These are phyloP conservation scores for Cladosporium sp. DNA, from an alignment of 2,329 filamentous ascomycete genomes.

Conservation along the genomic window DNA sequence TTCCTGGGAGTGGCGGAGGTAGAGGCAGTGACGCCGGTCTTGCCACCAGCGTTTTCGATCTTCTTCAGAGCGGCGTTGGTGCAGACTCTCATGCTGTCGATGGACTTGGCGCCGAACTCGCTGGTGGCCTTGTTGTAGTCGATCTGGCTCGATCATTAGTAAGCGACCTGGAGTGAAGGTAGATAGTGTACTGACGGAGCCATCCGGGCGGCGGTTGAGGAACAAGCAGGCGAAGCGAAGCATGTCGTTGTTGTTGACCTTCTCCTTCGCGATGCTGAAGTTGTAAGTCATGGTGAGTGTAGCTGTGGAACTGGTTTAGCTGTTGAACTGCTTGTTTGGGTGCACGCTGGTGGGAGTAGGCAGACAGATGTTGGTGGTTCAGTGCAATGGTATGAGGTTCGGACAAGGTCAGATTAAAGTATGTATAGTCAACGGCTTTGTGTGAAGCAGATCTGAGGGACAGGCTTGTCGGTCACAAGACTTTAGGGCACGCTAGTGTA, in stretches of 20 bases:
- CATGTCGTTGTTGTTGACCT: constrained; percentile 32
- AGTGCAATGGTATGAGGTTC: not conserved
- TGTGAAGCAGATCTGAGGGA: not conserved
- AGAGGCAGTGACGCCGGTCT: constrained; percentile 18
- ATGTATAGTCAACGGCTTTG: not conserved
- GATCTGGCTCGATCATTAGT: constrained; percentile 22
- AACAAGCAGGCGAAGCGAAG: constrained; percentile 32
- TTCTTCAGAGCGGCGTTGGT: constrained; percentile 30
- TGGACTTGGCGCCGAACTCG: constrained; percentile 30
- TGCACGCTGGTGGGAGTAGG: not conserved
- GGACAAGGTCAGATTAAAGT: not conserved
- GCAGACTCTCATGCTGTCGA: constrained; percentile 29
- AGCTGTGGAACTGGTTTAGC: not conserved
- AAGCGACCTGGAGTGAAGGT: not conserved
- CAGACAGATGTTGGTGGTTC: not conserved
- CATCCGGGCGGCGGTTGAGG: constrained; percentile 26
- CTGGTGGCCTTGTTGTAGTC: constrained; percentile 33
- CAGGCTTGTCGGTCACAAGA: not conserved
- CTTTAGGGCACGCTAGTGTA: not conserved
- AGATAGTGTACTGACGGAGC: constrained; percentile 17
- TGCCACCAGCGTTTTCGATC: constrained; percentile 29
- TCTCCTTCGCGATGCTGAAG: constrained; percentile 27
- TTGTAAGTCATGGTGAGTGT: constrained; percentile 27
- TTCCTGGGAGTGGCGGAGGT: constrained; percentile 3
- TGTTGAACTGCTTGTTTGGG: not conserved